Percentiles rank a stretch among this genome's conserved stretches.
These are phyloP conservation scores for Lasiosphaeris hirsuta DNA, from an alignment of 495 filamentous ascomycete genomes.

Conservation along the genomic window DNA sequence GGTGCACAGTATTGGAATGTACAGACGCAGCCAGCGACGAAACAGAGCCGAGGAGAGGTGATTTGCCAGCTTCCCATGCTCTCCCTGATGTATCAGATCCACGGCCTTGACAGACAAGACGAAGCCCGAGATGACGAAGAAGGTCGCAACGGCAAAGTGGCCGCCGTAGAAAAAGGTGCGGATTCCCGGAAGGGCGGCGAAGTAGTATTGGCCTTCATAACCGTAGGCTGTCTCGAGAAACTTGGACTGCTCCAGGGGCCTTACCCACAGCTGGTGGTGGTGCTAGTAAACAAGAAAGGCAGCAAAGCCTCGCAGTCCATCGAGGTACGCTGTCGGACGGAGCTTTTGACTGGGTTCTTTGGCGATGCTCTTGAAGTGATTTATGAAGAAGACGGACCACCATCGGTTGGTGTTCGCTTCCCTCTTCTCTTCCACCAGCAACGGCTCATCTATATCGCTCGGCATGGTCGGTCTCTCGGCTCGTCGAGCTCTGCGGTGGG, in stretches of 20 bases:
- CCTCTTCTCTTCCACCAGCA: neutral
- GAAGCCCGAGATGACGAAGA: constrained; percentile 50
- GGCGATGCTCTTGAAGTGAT: neutral
- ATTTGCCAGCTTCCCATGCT: constrained; percentile 36
- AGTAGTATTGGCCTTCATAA: constrained; percentile 33
- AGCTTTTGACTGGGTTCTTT: constrained; percentile 23
- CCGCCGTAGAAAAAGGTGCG: constrained; percentile 44
- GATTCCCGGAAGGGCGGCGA: constrained; percentile 39
- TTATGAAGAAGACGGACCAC: neutral
- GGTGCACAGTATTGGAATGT: constrained; percentile 38
- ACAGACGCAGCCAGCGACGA: constrained; percentile 35
- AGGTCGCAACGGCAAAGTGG: constrained; percentile 51
- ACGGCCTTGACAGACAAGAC: constrained; percentile 52
- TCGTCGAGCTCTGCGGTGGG: too few relatives aligned
- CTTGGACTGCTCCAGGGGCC: constrained; percentile 21
- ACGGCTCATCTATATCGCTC: too few relatives aligned
- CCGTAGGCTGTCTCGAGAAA: constrained; percentile 35
- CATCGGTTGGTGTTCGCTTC: too few relatives aligned
- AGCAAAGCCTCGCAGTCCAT: constrained; percentile 47
- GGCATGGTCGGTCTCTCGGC: too few relatives aligned
- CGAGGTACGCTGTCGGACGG: constrained; percentile 43
- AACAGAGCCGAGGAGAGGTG: constrained; percentile 31
- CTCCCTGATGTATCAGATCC: constrained; percentile 44
- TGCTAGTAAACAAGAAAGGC: constrained; percentile 48
- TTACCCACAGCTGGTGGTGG: constrained; percentile 43